Evolutionary conservation across 2,329 filamentous ascomycete genomes (phyloP), one percentile per base, ranked within the genome.

Genomic region (Trichoderma sp.): DNA sequence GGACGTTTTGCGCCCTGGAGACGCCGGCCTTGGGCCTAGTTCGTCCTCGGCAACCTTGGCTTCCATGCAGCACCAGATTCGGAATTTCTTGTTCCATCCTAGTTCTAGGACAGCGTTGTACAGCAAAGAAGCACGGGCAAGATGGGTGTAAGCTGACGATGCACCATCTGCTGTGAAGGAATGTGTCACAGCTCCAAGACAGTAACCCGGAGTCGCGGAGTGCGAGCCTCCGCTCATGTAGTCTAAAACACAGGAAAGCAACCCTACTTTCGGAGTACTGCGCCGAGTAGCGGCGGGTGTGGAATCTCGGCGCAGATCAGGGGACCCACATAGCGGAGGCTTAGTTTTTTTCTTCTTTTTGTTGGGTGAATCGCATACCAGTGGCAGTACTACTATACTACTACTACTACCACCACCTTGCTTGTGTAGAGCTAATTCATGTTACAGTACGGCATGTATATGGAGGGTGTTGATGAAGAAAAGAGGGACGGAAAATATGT

Each of bases 301-400:
- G 50, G 8, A 17, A 32, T 54, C 27, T 27, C 50, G 50, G 50
- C 50, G 50, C 17, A 19, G 25, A 19, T 48, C 42, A 54, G 15
- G 50, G 37, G 57, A 17, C 57, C 57, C 57, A 45, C 57, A 32
- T 19, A 37, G 50, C 27, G 15, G 19, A 29, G 5, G 27, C 15
- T 54, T 27, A n/a, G 17, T 32, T 35, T 56, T 54, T 29, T 52
- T 32, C 22, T 56, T 54, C 17, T 52, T 48, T 34, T 60, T 60
- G 57, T 60, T 60, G 57, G 57, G 57, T 32, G 37, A 59, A 59
- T 42, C 27, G 34, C 57, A 60, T 60, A 45, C 57, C 57, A 45
- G 42, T 29, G 13, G 25, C 17, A 32, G 35, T 56, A 32, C n/a
- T n/a, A n/a, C n/a, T n/a, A n/a, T n/a, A n/a, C n/a, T n/a, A n/a